These are phyloP conservation scores for Silene coronaria DNA, from an alignment of 179 eudicot species.

Conservation along the genomic window DNA sequence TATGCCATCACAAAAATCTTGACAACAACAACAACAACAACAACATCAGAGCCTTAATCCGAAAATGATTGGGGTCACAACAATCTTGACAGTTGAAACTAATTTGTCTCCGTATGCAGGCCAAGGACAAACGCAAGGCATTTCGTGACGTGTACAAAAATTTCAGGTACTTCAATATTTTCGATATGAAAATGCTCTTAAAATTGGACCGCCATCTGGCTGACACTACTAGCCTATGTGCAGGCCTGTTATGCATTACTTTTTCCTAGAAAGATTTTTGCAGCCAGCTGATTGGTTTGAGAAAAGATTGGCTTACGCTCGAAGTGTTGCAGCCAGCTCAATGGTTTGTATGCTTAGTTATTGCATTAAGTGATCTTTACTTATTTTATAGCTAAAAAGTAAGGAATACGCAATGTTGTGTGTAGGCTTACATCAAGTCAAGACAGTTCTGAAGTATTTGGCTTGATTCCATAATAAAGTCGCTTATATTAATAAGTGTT, in stretches of 20 bases:
- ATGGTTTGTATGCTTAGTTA: conserved; percentile 50
- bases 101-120: conserved; percentile 36
- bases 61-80: no score
- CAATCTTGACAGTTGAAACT: conserved; percentile 12
- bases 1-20: conserved; percentile 10
- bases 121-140: conserved; percentile 76
- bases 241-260: conserved; percentile 99
- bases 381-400: not conserved
- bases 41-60: no score
- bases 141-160: conserved; percentile 73
- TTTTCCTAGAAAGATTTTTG: conserved; percentile 86
- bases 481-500: not conserved
- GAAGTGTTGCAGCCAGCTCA: conserved; percentile 96
- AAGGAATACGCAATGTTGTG: not conserved
- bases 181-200: conserved; percentile 3
- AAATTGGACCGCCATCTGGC: conserved; percentile 8
- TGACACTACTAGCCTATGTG: conserved; percentile 27
- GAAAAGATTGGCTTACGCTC: conserved; percentile 82
- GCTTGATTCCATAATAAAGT: not conserved
- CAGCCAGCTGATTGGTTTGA: conserved; percentile 98
- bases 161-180: conserved; percentile 50
- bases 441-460: not conserved
- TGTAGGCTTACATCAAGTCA: not conserved
- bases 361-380: not conserved
- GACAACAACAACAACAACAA: no score